Percentiles rank a stretch among this genome's conserved stretches.
These are phyloP conservation scores for Hanseniaspora nectarophila DNA, from an alignment of 805 yeast genomes.

Conservation along the genomic window DNA sequence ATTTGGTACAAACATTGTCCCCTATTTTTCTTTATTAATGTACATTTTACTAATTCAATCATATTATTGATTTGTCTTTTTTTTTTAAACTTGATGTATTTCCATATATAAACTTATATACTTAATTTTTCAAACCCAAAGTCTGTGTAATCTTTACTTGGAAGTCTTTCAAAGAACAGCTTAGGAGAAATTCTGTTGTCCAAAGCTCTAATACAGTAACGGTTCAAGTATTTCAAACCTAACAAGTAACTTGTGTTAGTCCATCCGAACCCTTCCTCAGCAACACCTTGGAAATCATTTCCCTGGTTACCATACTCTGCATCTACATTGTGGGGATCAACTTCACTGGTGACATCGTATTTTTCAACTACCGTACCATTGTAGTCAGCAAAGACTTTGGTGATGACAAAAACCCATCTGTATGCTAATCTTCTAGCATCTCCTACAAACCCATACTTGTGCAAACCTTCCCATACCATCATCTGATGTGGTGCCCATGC, in stretches of 20 bases:
- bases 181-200: constrained; percentile 70
- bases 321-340: constrained; percentile 79
- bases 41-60: too few species aligned
- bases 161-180: constrained; percentile 43
- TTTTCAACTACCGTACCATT: constrained; percentile 94
- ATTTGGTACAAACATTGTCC: too few species aligned
- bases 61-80: too few species aligned
- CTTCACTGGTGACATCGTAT: constrained; percentile 73
- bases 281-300: constrained; percentile 79
- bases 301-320: constrained; percentile 98
- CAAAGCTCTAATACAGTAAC: constrained; percentile 59
- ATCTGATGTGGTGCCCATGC: constrained; percentile 99
- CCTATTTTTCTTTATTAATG: too few species aligned
- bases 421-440: constrained; percentile 62
- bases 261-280: constrained; percentile 97
- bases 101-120: too few species aligned
- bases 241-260: constrained; percentile 75
- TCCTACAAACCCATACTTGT: constrained; percentile 54
- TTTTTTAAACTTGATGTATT: too few species aligned
- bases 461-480: constrained; percentile 79
- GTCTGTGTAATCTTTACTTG: constrained; percentile 31
- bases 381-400: constrained; percentile 78
- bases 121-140: constrained; percentile 25
- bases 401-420: constrained; percentile 84
- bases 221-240: constrained; percentile 57